Evolutionary conservation across 495 filamentous ascomycete species (phyloP).

Genomic region (Neurospora intermedia): DNA sequence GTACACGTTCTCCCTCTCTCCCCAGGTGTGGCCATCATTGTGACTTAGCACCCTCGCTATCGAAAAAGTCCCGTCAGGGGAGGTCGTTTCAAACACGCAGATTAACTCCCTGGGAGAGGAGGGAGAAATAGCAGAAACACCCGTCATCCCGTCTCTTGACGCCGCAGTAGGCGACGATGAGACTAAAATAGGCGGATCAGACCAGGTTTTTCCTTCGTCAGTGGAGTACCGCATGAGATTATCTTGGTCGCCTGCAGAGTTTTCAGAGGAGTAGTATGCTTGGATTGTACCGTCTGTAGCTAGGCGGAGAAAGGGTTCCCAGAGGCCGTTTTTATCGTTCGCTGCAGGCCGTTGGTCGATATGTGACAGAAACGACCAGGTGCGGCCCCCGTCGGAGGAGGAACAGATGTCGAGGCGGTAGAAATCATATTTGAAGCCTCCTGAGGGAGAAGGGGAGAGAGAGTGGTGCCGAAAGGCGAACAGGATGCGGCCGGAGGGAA

Average conservation of each 20-base stretch:
- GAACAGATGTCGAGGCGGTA: slow-evolving; percentile 9
- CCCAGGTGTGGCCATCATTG: slow-evolving; percentile 9
- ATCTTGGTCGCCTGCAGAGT: neutral
- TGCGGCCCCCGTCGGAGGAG: slow-evolving; percentile 2
- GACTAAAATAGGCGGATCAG: neutral
- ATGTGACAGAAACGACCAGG: slow-evolving; percentile 2
- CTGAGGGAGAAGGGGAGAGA: slow-evolving; percentile 18
- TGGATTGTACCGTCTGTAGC: slow-evolving; percentile 4
- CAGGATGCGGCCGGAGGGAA: slow-evolving; percentile 38
- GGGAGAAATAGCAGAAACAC: slow-evolving; percentile 1
- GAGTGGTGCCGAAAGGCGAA: slow-evolving; percentile 50
- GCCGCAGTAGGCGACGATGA: neutral
- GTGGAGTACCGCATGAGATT: slow-evolving; percentile 4
- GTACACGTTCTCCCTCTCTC: slow-evolving; percentile 27
- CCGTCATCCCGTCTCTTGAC: slow-evolving; percentile 11
- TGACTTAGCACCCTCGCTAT: neutral
- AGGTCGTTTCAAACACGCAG: slow-evolving; percentile 9
- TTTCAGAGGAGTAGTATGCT: slow-evolving; percentile 8
- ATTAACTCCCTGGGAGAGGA: neutral
- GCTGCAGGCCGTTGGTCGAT: neutral
- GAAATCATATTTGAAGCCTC: slow-evolving; percentile 29
- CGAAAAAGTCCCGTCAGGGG: neutral
- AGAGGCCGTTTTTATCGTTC: slow-evolving; percentile 1
- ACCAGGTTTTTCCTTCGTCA: slow-evolving; percentile 5
- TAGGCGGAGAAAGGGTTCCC: slow-evolving; percentile 12